Evolutionary conservation across 2,329 filamentous ascomycete species (phyloP).

Genomic region (Aciculosporium take): DNA sequence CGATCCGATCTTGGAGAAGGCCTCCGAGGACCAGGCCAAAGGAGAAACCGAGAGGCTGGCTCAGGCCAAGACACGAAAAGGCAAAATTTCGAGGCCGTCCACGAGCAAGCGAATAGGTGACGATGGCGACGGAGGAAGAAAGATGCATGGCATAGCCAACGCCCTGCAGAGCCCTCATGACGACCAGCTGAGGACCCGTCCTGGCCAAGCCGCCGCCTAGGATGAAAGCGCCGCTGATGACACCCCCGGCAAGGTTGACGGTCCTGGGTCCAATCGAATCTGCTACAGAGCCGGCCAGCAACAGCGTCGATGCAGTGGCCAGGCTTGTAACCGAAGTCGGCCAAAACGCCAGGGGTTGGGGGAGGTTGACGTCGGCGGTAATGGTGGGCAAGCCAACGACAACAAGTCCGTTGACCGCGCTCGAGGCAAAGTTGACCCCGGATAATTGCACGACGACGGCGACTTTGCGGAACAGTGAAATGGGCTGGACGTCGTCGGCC

Average conservation of each 20-base stretch:
- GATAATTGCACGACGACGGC: not conserved
- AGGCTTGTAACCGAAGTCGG: slow-evolving; percentile 23
- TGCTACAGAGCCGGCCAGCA: slow-evolving; percentile 25
- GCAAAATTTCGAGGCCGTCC: slow-evolving; percentile 25
- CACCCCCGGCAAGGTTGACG: slow-evolving; percentile 20
- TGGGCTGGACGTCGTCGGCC: not conserved
- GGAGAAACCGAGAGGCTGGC: slow-evolving; percentile 34
- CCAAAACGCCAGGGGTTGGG: slow-evolving; percentile 23
- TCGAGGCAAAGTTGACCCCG: slow-evolving; percentile 3
- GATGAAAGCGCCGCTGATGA: slow-evolving; percentile 17
- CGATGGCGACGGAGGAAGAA: slow-evolving; percentile 21
- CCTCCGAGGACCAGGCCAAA: slow-evolving; percentile 36
- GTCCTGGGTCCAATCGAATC: slow-evolving; percentile 21
- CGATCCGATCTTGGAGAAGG: slow-evolving; percentile 29
- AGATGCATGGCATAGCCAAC: slow-evolving; percentile 22
- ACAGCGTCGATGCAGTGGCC: slow-evolving; percentile 20
- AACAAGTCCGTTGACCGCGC: slow-evolving; percentile 13
- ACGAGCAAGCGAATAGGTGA: slow-evolving; percentile 17
- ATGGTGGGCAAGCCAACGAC: slow-evolving; percentile 27
- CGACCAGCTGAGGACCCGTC: slow-evolving; percentile 20
- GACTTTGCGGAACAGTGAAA: slow-evolving; percentile 3
- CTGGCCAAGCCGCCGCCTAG: slow-evolving; percentile 16
- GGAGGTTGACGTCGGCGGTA: slow-evolving; percentile 20
- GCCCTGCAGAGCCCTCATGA: slow-evolving; percentile 26
- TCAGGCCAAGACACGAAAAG: slow-evolving; percentile 30